A percentile compares a stretch with the other conserved stretches of the same genome.
phyloP scores from a whole-genome alignment of 2,329 filamentous ascomycete species.

The Leptographium wingfieldii region DNA sequence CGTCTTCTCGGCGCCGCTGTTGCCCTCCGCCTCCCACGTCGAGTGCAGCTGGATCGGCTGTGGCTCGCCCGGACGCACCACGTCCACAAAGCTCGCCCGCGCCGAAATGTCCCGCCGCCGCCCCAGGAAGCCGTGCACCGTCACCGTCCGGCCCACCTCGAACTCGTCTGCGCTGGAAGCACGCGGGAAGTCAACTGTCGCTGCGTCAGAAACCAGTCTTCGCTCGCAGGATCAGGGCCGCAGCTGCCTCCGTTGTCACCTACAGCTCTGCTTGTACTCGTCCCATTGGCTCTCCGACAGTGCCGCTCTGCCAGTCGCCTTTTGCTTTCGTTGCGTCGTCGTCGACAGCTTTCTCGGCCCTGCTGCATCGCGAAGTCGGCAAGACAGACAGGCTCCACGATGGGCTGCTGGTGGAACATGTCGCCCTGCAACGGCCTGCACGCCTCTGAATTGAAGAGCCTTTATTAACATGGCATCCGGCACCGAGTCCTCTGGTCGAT shows the following conservation, averaged over 20 bases:
- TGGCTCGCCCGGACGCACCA: constrained; percentile 22
- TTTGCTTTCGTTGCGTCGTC: not conserved
- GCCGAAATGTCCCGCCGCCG: constrained; percentile 55
- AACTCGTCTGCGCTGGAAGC: constrained; percentile 17
- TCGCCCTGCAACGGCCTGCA: not conserved
- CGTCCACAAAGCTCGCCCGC: constrained; percentile 57
- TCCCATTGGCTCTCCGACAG: constrained; percentile 18
- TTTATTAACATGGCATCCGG: not conserved
- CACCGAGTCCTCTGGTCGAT: not conserved
- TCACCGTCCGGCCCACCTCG: constrained; percentile 27
- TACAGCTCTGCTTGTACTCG: constrained; percentile 32
- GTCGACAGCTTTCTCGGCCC: not conserved
- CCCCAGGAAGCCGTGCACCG: constrained; percentile 60
- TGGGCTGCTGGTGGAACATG: not conserved
- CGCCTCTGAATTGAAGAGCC: not conserved
- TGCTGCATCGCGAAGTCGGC: not conserved
- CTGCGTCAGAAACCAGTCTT: not conserved
- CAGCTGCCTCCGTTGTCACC: constrained; percentile 6
- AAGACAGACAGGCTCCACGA: not conserved
- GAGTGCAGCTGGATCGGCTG: constrained; percentile 28
- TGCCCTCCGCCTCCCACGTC: constrained; percentile 24
- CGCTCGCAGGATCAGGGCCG: no score
- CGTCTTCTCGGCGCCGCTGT: constrained; percentile 19
- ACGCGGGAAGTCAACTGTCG: constrained; percentile 18
- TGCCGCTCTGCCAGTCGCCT: not conserved